These are phyloP conservation scores for Hypoxylon sp. DNA, from an alignment of 2,329 filamentous ascomycete species.

Conservation along the genomic window DNA sequence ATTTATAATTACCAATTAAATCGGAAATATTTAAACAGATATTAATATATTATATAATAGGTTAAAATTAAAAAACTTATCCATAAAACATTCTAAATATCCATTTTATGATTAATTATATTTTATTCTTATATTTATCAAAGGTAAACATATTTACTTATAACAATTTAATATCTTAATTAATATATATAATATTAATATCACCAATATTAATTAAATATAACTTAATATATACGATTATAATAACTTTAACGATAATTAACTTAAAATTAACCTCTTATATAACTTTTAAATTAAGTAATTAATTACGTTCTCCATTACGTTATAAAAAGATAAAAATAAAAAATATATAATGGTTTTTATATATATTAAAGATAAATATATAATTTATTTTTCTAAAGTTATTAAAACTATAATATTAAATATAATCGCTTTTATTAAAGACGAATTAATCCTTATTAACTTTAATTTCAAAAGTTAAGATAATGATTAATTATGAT, in stretches of 20 bases:
- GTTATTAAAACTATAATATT: neutral
- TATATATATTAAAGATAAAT: slow-evolving; percentile 1
- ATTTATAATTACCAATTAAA: neutral
- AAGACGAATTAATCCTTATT: neutral
- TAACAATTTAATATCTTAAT: slow-evolving; percentile 6
- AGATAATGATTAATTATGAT: neutral
- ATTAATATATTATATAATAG: neutral
- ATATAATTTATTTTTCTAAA: slow-evolving; percentile 2
- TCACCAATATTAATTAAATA: neutral
- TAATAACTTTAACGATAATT: slow-evolving; percentile 1
- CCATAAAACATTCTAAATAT: neutral
- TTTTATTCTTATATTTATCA: neutral
- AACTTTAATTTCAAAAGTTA: neutral
- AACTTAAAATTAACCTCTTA: neutral
- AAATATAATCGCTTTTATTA: slow-evolving; percentile 5
- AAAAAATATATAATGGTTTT: slow-evolving; percentile 2
- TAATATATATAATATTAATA: neutral
- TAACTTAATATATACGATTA: neutral
- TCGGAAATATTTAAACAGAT: neutral
- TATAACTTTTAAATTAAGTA: neutral
- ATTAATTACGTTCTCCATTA: neutral
- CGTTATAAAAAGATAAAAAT: neutral
- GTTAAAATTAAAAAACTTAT: neutral
- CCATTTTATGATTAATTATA: neutral
- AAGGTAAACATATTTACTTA: neutral